These are phyloP conservation scores for Lecanoromycetidae sp. DNA, from an alignment of 2,329 filamentous ascomycete species.

Conservation along the genomic window DNA sequence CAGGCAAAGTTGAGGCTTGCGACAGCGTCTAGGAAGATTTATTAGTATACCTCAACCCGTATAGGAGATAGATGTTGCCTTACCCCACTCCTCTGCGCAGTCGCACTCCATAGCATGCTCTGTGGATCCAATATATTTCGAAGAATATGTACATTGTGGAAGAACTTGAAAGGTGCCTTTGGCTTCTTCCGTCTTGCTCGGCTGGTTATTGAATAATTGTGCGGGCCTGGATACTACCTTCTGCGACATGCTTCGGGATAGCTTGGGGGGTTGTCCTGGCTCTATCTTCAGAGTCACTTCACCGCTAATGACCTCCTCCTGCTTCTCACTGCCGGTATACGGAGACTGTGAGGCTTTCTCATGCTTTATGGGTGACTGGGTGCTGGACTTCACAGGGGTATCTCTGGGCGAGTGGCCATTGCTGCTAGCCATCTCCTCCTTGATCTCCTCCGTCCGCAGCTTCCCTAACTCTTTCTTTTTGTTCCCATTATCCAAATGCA, in stretches of 20 bases:
- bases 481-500: conserved; percentile 14
- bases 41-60: conserved; percentile 24
- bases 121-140: conserved; percentile 80
- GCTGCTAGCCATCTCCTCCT: conserved; percentile 2
- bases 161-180: conserved; percentile 68
- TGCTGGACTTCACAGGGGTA: background rate
- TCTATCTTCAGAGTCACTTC: conserved; percentile 52
- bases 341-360: conserved; percentile 20
- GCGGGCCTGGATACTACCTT: conserved; percentile 53
- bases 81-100: conserved; percentile 90
- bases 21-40: conserved; percentile 33
- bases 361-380: conserved; percentile 13
- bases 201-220: conserved; percentile 59
- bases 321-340: conserved; percentile 27
- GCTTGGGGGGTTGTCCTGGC: conserved; percentile 55
- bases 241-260: conserved; percentile 60
- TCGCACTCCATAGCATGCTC: conserved; percentile 94
- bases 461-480: background rate
- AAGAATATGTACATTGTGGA: conserved; percentile 75
- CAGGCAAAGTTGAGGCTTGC: conserved; percentile 63
- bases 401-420: conserved; percentile 4
- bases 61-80: conserved; percentile 29
- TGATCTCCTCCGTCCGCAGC: background rate
- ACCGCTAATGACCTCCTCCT: conserved; percentile 46
- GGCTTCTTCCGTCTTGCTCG: conserved; percentile 67